Evolutionary conservation across 2,329 filamentous ascomycete species (phyloP).

Genomic region (Colletotrichum paranaense): DNA sequence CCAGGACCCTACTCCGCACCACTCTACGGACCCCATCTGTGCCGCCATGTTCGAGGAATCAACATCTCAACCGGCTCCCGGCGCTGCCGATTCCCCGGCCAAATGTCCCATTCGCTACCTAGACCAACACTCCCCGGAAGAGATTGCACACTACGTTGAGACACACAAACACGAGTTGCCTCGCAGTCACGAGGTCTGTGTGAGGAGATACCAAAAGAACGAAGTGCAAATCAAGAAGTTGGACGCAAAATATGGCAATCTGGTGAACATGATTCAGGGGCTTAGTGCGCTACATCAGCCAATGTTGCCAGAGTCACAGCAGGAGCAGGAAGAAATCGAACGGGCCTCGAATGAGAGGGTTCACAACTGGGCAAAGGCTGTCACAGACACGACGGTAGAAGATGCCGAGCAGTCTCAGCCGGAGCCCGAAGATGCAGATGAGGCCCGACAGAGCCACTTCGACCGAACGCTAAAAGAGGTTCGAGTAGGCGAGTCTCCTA

Average conservation of each 20-base stretch:
- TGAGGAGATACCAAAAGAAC: slow-evolving; percentile 89
- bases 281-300: slow-evolving; percentile 88
- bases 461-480: slow-evolving; percentile 89
- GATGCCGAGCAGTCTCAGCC: slow-evolving; percentile 46
- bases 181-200: slow-evolving; percentile 91
- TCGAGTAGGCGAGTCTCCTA: slow-evolving; percentile 92
- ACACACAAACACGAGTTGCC: slow-evolving; percentile 96
- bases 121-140: slow-evolving; percentile 91
- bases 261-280: slow-evolving; percentile 94
- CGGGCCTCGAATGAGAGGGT: slow-evolving; percentile 76
- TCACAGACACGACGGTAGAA: slow-evolving; percentile 64
- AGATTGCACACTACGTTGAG: slow-evolving; percentile 93
- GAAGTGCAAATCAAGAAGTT: slow-evolving; percentile 87
- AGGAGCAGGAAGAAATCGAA: slow-evolving; percentile 60
- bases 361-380: slow-evolving; percentile 85
- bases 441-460: slow-evolving; percentile 78
- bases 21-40: slow-evolving; percentile 70
- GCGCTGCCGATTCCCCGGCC: slow-evolving; percentile 61
- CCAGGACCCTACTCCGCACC: slow-evolving; percentile 57
- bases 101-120: slow-evolving; percentile 94
- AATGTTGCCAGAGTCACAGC: slow-evolving; percentile 76
- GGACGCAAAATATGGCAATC: slow-evolving; percentile 92
- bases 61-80: slow-evolving; percentile 62
- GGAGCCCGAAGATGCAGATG: slow-evolving; percentile 50
- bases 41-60: slow-evolving; percentile 72